phyloP scores from a whole-genome alignment of 2,329 filamentous ascomycete genomes.

The Aotearoamyces nothofagi region DNA sequence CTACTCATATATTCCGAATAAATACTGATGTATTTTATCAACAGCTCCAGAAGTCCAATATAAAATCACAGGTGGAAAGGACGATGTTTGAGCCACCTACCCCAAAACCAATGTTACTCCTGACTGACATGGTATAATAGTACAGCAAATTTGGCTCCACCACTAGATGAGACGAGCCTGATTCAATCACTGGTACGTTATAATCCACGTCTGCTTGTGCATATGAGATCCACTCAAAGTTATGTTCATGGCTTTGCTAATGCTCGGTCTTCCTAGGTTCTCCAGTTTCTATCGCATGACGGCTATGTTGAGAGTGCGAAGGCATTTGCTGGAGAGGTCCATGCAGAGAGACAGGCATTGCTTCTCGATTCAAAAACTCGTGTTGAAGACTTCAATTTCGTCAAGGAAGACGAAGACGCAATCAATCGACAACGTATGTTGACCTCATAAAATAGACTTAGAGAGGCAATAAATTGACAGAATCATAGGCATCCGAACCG shows the following conservation, averaged over 20 bases:
- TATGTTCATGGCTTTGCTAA: not conserved
- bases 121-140: no score
- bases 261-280: slow-evolving; percentile 25
- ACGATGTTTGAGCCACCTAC: no score
- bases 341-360: slow-evolving; percentile 56
- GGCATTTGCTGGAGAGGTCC: slow-evolving; percentile 73
- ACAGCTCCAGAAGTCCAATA: no score
- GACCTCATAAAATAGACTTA: no score
- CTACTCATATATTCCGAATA: no score
- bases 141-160: slow-evolving; percentile 33
- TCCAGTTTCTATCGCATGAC: slow-evolving; percentile 87
- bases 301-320: slow-evolving; percentile 88
- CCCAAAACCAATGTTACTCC: no score
- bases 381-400: slow-evolving; percentile 42
- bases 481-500: slow-evolving; percentile 59
- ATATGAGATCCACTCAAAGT: no score
- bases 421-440: slow-evolving; percentile 71
- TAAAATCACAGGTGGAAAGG: no score
- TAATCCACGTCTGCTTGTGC: no score
- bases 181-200: slow-evolving; percentile 59
- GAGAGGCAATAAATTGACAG: slow-evolving; percentile 3
- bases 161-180: slow-evolving; percentile 60
- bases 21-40: no score
- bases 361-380: slow-evolving; percentile 36
- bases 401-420: slow-evolving; percentile 73